Percentiles rank a stretch among this genome's conserved stretches.
These are phyloP conservation scores for Cytospora chrysosperma DNA, from an alignment of 2,329 filamentous ascomycete species.

Conservation along the genomic window DNA sequence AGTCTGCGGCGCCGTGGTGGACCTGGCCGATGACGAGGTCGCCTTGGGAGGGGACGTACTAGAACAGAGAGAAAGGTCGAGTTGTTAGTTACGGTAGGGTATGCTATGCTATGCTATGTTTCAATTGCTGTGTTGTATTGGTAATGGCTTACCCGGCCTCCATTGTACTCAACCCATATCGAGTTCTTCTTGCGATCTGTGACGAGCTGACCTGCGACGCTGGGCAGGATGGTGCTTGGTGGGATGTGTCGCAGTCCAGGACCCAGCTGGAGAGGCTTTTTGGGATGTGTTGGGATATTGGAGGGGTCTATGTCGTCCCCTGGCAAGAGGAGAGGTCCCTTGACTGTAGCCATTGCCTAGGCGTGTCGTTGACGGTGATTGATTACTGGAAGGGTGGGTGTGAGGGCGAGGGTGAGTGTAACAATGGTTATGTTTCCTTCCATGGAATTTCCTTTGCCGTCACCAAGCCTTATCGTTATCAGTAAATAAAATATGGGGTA, in stretches of 20 bases:
- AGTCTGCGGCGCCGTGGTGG: conserved; percentile 70
- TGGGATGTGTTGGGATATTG: conserved; percentile 65
- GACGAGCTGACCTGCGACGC: conserved; percentile 65
- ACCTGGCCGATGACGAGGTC: conserved; percentile 90
- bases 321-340: conserved; percentile 71
- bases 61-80: conserved; percentile 27
- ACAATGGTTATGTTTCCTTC: neutral
- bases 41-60: conserved; percentile 78
- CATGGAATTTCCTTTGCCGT: conserved; percentile 17
- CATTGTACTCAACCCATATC: conserved; percentile 72
- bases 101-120: conserved; percentile 2
- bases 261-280: conserved; percentile 74
- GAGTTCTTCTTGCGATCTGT: conserved; percentile 72
- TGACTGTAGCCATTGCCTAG: conserved; percentile 34
- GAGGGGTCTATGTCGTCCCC: conserved; percentile 71
- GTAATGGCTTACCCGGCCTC: conserved; percentile 58
- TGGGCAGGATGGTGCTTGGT: conserved; percentile 68
- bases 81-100: conserved; percentile 12
- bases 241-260: conserved; percentile 81
- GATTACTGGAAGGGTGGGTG: neutral
- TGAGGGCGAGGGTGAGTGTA: neutral
- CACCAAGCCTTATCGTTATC: conserved; percentile 19
- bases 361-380: conserved; percentile 44
- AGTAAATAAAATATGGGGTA: neutral
- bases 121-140: neutral